Conservation (phyloP, 2,329 filamentous ascomycete species). For the Penicillium sp. region DNA sequence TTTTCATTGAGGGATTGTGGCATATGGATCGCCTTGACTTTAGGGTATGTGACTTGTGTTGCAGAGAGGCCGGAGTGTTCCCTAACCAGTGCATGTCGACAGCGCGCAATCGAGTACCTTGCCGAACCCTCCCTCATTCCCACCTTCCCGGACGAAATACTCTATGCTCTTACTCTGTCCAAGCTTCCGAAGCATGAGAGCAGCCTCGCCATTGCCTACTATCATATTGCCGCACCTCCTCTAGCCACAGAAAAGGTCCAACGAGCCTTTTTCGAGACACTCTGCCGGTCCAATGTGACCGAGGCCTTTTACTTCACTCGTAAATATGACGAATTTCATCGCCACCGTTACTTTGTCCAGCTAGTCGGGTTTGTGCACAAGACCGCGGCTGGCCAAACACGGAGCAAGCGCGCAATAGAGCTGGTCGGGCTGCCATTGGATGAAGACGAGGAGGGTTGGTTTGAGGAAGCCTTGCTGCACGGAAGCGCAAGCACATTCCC, state of each 20-base stretch:
- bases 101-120: slow-evolving; percentile 70
- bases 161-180: slow-evolving; percentile 62
- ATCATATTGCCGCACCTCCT: slow-evolving; percentile 69
- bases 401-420: slow-evolving; percentile 61
- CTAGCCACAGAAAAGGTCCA: slow-evolving; percentile 63
- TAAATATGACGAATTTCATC: slow-evolving; percentile 59
- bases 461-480: slow-evolving; percentile 64
- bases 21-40: slow-evolving; percentile 71
- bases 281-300: slow-evolving; percentile 64
- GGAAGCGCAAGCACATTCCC: slow-evolving; percentile 64
- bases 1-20: slow-evolving; percentile 81
- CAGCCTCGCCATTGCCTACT: slow-evolving; percentile 71
- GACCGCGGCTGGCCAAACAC: slow-evolving; percentile 36
- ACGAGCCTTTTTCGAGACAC: slow-evolving; percentile 65
- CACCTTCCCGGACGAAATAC: slow-evolving; percentile 80
- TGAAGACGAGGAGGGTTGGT: slow-evolving; percentile 67
- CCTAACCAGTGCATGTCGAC: slow-evolving; percentile 13
- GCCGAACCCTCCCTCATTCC: slow-evolving; percentile 75
- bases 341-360: slow-evolving; percentile 64
- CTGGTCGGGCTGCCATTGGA: slow-evolving; percentile 72
- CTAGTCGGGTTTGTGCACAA: slow-evolving; percentile 60
- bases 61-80: background rate
- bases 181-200: slow-evolving; percentile 60
- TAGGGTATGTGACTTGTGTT: slow-evolving; percentile 43
- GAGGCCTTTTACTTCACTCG: slow-evolving; percentile 74